Evolutionary conservation across 192 early-diverging fungal genomes (phyloP).

Genomic region (Coemansia sp.): DNA sequence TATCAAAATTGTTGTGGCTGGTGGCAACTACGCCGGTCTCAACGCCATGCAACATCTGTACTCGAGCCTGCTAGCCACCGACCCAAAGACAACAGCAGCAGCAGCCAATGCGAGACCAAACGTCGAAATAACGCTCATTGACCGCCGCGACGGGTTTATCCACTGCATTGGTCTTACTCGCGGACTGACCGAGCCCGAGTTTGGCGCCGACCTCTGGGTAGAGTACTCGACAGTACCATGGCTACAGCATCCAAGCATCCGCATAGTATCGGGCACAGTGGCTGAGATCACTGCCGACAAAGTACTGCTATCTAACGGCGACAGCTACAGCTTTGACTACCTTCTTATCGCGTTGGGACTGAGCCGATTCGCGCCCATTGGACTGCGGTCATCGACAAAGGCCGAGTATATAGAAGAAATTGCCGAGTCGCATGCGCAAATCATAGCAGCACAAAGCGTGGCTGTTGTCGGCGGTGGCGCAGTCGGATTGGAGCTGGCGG

Average conservation of each 20-base stretch:
- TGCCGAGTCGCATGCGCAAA: constrained; percentile 24
- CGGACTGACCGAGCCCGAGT: constrained; percentile 49
- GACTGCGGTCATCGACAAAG: constrained; percentile 25
- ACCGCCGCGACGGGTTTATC: constrained; percentile 60
- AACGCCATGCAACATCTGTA: constrained; percentile 36
- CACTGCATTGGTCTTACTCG: constrained; percentile 60
- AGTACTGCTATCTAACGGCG: constrained; percentile 29
- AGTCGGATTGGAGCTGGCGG: constrained; percentile 77
- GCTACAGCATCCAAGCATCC: constrained; percentile 42
- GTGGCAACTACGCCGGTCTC: constrained; percentile 51
- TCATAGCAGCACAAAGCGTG: constrained; percentile 56
- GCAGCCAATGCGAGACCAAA: background rate
- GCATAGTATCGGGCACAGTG: constrained; percentile 48
- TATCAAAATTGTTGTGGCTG: constrained; percentile 35
- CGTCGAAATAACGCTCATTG: constrained; percentile 59
- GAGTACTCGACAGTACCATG: constrained; percentile 52
- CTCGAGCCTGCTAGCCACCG: constrained; percentile 24
- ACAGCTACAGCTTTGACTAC: constrained; percentile 51
- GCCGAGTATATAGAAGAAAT: constrained; percentile 27
- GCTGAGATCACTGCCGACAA: constrained; percentile 33
- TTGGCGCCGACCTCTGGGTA: constrained; percentile 57
- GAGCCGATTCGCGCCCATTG: constrained; percentile 45
- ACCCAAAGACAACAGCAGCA: background rate
- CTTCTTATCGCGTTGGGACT: constrained; percentile 59
- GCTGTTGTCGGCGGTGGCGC: constrained; percentile 74